phyloP scores from a whole-genome alignment of 805 yeast species.

The Yamadazyma nakazawae region DNA sequence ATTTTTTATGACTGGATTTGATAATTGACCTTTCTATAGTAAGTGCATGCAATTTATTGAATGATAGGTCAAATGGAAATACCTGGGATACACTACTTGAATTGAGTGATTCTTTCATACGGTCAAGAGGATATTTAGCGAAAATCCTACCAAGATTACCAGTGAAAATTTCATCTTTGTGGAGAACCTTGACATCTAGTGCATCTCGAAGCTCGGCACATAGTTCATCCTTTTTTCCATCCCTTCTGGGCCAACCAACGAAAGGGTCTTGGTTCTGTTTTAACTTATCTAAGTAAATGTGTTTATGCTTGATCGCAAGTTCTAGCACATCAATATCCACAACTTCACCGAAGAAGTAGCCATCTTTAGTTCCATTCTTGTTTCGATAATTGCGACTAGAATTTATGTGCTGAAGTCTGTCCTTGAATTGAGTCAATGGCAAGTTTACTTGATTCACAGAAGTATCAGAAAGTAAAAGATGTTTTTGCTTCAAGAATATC shows the following conservation, averaged over 20 bases:
- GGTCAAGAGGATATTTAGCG: not conserved
- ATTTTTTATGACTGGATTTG: constrained; percentile 20
- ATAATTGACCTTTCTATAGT: constrained; percentile 30
- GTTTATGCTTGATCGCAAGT: constrained; percentile 19
- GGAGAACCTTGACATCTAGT: constrained; percentile 8
- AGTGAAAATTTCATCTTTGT: not conserved
- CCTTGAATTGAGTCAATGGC: constrained; percentile 10
- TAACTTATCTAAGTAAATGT: not conserved
- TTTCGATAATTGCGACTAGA: constrained; percentile 9
- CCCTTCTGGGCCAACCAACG: not conserved
- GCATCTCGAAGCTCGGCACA: constrained; percentile 5
- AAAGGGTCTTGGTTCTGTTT: not conserved
- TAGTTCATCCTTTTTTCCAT: constrained; percentile 13
- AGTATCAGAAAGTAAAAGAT: constrained; percentile 25
- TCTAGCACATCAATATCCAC: constrained; percentile 26
- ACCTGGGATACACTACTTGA: not conserved
- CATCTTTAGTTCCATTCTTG: not conserved
- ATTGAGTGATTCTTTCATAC: constrained; percentile 1
- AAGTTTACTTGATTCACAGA: constrained; percentile 22
- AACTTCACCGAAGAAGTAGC: constrained; percentile 33
- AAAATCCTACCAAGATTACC: not conserved
- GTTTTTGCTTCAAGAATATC: constrained; percentile 25
- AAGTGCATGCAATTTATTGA: constrained; percentile 23
- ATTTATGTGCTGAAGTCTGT: not conserved
- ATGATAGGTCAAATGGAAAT: constrained; percentile 21